A percentile compares a stretch with the other conserved stretches of the same genome.
Evolutionary conservation across 805 yeast species (phyloP).

Genomic region (Tanozyma kutaoensis): DNA sequence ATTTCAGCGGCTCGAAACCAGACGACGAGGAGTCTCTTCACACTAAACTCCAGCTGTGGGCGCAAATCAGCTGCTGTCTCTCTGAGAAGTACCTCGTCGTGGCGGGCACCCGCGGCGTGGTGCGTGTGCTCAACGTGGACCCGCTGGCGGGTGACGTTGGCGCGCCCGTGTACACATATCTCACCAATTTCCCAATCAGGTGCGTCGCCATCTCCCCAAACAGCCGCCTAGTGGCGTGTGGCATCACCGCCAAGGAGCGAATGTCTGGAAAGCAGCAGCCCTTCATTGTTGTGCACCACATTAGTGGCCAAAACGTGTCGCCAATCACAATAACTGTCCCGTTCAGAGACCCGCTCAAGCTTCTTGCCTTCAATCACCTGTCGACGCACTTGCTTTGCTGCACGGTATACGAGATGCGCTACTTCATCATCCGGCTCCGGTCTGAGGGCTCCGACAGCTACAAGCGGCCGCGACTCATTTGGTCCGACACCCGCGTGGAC

Average conservation of each 20-base stretch:
- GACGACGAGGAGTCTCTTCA: constrained; percentile 5
- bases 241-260: constrained; percentile 71
- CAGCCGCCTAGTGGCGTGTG: constrained; percentile 59
- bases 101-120: constrained; percentile 59
- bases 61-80: constrained; percentile 44
- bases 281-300: constrained; percentile 46
- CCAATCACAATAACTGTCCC: constrained; percentile 73
- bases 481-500: constrained; percentile 14
- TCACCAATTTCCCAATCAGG: constrained; percentile 63
- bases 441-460: constrained; percentile 27
- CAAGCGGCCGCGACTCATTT: constrained; percentile 24
- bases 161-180: constrained; percentile 51
- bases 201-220: constrained; percentile 61
- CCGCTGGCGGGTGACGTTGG: constrained; percentile 24
- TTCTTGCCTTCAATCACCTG: constrained; percentile 59
- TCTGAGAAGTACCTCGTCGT: constrained; percentile 49
- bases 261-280: constrained; percentile 63
- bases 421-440: constrained; percentile 57
- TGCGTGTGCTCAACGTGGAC: constrained; percentile 48
- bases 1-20: constrained; percentile 6
- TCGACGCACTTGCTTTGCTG: constrained; percentile 64
- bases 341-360: constrained; percentile 72
- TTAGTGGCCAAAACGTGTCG: constrained; percentile 19
- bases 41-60: constrained; percentile 37
- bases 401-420: constrained; percentile 66